Evolutionary conservation across 495 filamentous ascomycete species (phyloP), one percentile per base, ranked within the genome.

Genomic region (Aspergillus baeticus): DNA sequence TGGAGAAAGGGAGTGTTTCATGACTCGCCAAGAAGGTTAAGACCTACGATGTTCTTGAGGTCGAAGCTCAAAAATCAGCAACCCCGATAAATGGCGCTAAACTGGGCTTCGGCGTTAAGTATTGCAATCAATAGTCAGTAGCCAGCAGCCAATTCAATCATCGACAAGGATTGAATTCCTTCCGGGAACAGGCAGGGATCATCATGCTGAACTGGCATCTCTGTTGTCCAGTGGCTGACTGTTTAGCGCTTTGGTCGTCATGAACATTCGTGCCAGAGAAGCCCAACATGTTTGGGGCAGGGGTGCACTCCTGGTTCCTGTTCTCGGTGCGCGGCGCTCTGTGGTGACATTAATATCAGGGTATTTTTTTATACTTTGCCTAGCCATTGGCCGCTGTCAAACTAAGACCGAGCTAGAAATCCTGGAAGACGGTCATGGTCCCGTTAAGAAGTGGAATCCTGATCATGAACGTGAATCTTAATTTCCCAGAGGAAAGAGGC

Each of bases 391-490:
- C 5, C 6, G 15, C 44, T 47, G 26, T 33, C 44, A 47, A 34
- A 31, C 45, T 36, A 11, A 49, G 45, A 15, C 34, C 45, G 21
- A 35, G 45, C 45, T 21, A 49, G 31, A 36, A 10, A 49, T 49
- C 45, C 31, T 47, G n/a, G 44, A 26, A 31, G n/a, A 22, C 44
- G 35, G 31, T 21, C 45, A 49, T 31, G 29, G 17, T 36, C 18
- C 31, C 29, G 44, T 34, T n/a, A 49, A n/a, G 31, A 21, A 45
- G 45, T 36, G n/a, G 10, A 17, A 49, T 49, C 31, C 22, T 49
- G 45, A 49, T 49, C 45, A 49, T 49, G 31, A 49, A 49, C 31
- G 45, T 49, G 31, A 35, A 36, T 49, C 45, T 36, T 49, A 49
- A 49, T 49, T 47, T 49, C 45, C 45, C 45, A 49, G 14, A n/a